These are phyloP conservation scores for Entomortierella parvispora DNA, from an alignment of 192 early-diverging fungal genomes.

Conservation along the genomic window DNA sequence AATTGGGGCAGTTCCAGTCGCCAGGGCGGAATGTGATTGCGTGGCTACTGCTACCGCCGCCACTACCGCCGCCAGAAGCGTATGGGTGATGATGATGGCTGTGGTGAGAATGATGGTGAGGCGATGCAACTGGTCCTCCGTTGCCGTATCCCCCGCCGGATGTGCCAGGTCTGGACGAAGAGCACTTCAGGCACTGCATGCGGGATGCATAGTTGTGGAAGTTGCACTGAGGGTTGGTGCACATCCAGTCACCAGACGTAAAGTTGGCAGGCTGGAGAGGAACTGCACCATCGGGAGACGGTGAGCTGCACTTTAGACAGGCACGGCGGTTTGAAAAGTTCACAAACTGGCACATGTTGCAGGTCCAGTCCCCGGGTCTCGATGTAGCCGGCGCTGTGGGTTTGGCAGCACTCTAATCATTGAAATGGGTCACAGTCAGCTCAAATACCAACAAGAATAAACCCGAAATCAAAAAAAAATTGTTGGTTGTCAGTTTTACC, in stretches of 20 bases:
- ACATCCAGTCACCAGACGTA: conserved; percentile 72
- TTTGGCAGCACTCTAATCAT: conserved; percentile 41
- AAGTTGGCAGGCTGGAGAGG: conserved; percentile 56
- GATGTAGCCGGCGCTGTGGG: conserved; percentile 28
- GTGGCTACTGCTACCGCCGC: conserved; percentile 8
- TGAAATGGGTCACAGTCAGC: neutral
- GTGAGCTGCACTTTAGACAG: conserved; percentile 75
- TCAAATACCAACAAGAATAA: neutral
- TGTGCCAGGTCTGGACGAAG: conserved; percentile 52
- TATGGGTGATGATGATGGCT: conserved; percentile 40
- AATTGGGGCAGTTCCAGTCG: conserved; percentile 83
- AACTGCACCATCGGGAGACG: conserved; percentile 37
- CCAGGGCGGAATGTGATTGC: conserved; percentile 67
- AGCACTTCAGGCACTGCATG: conserved; percentile 65
- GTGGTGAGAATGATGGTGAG: conserved; percentile 42
- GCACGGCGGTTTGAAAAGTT: conserved; percentile 74
- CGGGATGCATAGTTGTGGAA: conserved; percentile 75
- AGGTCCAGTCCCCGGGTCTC: conserved; percentile 81
- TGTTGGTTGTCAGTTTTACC: no score
- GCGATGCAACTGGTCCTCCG: conserved; percentile 31
- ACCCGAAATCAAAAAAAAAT: no score
- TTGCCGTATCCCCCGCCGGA: conserved; percentile 22
- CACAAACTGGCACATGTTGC: conserved; percentile 72
- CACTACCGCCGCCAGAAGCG: conserved; percentile 33
- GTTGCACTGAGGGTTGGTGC: conserved; percentile 63